Base-by-base conservation (phyloP, 192 early-diverging fungal species). In the Backusella westeae region DNA sequence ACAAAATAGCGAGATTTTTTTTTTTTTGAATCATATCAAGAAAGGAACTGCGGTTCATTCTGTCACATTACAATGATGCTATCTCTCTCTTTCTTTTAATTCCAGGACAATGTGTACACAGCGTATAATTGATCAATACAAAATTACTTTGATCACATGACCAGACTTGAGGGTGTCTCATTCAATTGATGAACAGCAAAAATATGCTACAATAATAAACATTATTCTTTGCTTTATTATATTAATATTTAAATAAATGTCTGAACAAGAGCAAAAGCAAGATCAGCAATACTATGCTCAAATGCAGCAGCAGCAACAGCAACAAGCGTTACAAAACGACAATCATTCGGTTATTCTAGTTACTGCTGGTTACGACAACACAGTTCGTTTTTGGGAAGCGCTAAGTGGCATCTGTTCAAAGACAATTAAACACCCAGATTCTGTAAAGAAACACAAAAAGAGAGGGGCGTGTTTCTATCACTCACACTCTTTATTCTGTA, bases 351-450 rank as follows among this genome's bases (percentile, higher is more conserved):
- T 88, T 34, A 88, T 89, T 72, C 42, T 90, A 21, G 89, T 96
- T 23, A 92, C 92, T 15, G 93, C 93, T 44, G 93, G 92, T 1
- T 94, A 95, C 76, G 95, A 96, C 71, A 85, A 89, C 75, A 90
- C 91, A 21, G 87, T 93, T 75, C 88, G 90, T 73, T 88, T 91
- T 71, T 93, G 92, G 91, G 92, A 96, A 77, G 87, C 94, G 5
- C 78, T 88, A 39, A 89, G 89, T 29, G 86, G 89, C 23, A 86
- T 90, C 46, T 88, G 86, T 66, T 81, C 93, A 34, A 83, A 93
- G 53, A 88, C 88, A 7, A 95, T 95, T 68, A 93, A 94, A 75
- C 91, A 94, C 74, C 89, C 92, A 1, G 93, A 95, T 69, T 93
- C 92, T 82, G 91, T 94, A 85, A 52, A 63, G 44, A n/a, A 49